Evolutionary conservation across 805 yeast species (phyloP).

Genomic region (Teunomyces gatunensis): DNA sequence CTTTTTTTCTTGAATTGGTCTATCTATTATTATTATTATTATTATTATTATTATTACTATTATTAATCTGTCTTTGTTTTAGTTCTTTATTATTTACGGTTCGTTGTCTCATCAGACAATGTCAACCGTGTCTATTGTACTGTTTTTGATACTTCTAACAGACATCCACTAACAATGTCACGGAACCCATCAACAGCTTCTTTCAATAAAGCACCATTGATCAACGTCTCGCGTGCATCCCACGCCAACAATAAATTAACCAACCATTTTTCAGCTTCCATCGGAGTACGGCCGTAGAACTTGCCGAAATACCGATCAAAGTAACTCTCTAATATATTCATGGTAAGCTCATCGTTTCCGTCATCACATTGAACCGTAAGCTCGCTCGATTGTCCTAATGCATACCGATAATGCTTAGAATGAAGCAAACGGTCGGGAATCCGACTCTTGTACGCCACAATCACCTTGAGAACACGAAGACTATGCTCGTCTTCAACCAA

Average conservation of each 20-base stretch:
- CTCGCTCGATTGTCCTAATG: conserved; percentile 4
- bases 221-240: conserved; percentile 5
- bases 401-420: conserved; percentile 5
- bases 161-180: conserved; percentile 5
- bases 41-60: too few relatives aligned
- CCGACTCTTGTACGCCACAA: conserved; percentile 11
- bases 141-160: not conserved
- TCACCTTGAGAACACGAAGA: conserved; percentile 9
- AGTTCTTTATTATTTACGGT: not conserved
- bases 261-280: conserved; percentile 14
- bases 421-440: conserved; percentile 9
- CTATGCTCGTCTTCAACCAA: conserved; percentile 8
- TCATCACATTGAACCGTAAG: conserved; percentile 2
- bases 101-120: not conserved
- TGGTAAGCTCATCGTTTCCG: conserved; percentile 7
- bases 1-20: too few relatives aligned
- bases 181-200: conserved; percentile 10
- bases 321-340: conserved; percentile 7
- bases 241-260: conserved; percentile 9
- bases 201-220: conserved; percentile 5
- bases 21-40: too few relatives aligned
- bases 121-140: not conserved
- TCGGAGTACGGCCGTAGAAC: conserved; percentile 8
- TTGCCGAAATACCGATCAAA: conserved; percentile 15
- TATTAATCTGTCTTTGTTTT: too few relatives aligned